Percentiles rank a stretch among this genome's conserved stretches.
Evolutionary conservation across 1,284 basidiomycete genomes (phyloP).

Genomic region (Boletellus deceptivus): DNA sequence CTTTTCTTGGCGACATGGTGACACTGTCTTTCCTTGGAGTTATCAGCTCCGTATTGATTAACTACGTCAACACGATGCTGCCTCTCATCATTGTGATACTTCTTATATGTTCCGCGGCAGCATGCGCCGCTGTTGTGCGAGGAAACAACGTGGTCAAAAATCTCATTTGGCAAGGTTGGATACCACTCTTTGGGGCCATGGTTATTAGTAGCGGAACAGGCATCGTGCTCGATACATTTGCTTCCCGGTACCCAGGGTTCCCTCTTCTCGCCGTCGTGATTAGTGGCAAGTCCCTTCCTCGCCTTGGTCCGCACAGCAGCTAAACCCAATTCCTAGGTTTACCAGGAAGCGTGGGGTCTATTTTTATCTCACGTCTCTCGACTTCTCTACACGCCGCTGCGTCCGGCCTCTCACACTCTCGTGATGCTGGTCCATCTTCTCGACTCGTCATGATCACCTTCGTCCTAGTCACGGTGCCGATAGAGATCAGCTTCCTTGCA

Average conservation of each 20-base stretch:
- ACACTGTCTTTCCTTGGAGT: slow-evolving; percentile 79
- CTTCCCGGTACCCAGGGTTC: slow-evolving; percentile 84
- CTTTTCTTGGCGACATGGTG: slow-evolving; percentile 90
- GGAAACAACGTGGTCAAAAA: slow-evolving; percentile 67
- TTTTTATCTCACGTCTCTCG: slow-evolving; percentile 88
- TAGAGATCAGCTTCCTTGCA: slow-evolving; percentile 71
- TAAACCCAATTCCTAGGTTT: slow-evolving; percentile 48
- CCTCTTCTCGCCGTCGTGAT: slow-evolving; percentile 88
- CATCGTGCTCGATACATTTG: slow-evolving; percentile 88
- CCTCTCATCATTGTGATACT: slow-evolving; percentile 63
- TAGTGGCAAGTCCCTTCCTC: slow-evolving; percentile 54
- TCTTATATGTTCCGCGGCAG: slow-evolving; percentile 54
- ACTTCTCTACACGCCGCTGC: slow-evolving; percentile 75
- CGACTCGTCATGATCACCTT: slow-evolving; percentile 65
- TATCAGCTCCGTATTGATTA: slow-evolving; percentile 64
- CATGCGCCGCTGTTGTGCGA: slow-evolving; percentile 54
- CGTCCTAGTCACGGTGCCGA: slow-evolving; percentile 69
- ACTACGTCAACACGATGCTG: slow-evolving; percentile 60
- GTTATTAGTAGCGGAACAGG: slow-evolving; percentile 89
- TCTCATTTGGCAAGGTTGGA: slow-evolving; percentile 84
- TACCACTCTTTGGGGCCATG: slow-evolving; percentile 90
- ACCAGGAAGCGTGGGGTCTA: slow-evolving; percentile 86
- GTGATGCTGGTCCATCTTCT: slow-evolving; percentile 40
- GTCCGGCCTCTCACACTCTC: slow-evolving; percentile 18
- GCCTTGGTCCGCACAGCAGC: neutral